phyloP scores from a whole-genome alignment of 2,329 filamentous ascomycete genomes.

The Aureobasidium sp. region DNA sequence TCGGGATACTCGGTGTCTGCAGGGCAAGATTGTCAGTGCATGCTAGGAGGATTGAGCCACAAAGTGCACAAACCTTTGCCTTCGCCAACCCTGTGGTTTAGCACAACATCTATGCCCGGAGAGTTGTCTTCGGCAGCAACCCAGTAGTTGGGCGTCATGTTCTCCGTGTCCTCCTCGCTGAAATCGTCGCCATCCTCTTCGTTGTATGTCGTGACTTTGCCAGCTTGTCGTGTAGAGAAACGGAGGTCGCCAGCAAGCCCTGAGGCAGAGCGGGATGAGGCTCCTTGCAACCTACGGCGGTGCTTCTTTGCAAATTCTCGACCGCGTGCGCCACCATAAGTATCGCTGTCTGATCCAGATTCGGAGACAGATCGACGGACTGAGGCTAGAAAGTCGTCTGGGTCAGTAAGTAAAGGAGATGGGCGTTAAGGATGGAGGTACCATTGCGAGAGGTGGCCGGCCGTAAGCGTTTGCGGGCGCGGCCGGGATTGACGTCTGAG shows the following conservation, averaged over 20 bases:
- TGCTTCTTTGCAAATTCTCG: slow-evolving; percentile 65
- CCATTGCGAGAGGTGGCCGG: slow-evolving; percentile 53
- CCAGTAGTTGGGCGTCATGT: slow-evolving; percentile 63
- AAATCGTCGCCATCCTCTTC: slow-evolving; percentile 57
- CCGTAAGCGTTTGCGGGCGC: slow-evolving; percentile 59
- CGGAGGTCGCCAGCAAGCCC: slow-evolving; percentile 68
- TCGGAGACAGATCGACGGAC: slow-evolving; percentile 47
- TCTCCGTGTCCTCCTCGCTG: slow-evolving; percentile 54
- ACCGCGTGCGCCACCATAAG: slow-evolving; percentile 70
- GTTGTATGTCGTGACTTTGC: slow-evolving; percentile 64
- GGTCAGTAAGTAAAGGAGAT: slow-evolving; percentile 34
- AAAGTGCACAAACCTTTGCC: slow-evolving; percentile 37
- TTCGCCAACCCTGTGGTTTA: slow-evolving; percentile 76
- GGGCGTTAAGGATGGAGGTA: slow-evolving; percentile 34
- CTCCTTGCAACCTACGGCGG: slow-evolving; percentile 58
- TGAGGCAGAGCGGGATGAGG: slow-evolving; percentile 54
- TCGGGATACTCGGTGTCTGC: slow-evolving; percentile 32
- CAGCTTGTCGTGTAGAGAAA: slow-evolving; percentile 82
- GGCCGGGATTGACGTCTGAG: slow-evolving; percentile 61
- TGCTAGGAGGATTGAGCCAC: neutral
- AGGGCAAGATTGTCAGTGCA: neutral
- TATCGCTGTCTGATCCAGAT: slow-evolving; percentile 61
- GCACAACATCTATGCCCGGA: slow-evolving; percentile 82
- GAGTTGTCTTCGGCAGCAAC: slow-evolving; percentile 65
- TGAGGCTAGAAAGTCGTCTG: slow-evolving; percentile 22